Percentiles rank a stretch among this genome's conserved stretches.
These are phyloP conservation scores for Lentinula sp. DNA, from an alignment of 768 basidiomycete genomes.

Conservation along the genomic window DNA sequence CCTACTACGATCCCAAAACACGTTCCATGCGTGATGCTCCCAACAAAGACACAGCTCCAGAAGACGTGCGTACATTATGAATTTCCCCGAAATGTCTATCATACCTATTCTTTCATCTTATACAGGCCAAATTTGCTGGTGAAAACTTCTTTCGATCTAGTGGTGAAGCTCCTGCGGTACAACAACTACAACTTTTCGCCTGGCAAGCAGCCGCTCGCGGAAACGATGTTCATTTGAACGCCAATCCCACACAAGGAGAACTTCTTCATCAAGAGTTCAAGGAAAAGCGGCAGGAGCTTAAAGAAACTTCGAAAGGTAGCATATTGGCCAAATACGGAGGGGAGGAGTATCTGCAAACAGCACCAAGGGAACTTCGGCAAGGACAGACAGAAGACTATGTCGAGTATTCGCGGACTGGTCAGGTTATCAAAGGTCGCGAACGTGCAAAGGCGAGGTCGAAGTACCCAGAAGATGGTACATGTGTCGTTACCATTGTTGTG, in stretches of 20 bases:
- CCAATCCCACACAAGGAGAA: constrained; percentile 95
- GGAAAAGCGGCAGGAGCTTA: constrained; percentile 88
- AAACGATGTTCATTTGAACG: constrained; percentile 92
- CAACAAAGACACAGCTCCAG: constrained; percentile 63
- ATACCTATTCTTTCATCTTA: background rate
- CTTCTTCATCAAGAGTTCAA: constrained; percentile 86
- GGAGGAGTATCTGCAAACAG: constrained; percentile 81
- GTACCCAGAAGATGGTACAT: constrained; percentile 93
- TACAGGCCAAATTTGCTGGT: constrained; percentile 86
- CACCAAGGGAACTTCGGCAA: constrained; percentile 87
- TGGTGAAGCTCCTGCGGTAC: constrained; percentile 90
- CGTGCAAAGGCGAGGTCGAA: constrained; percentile 83
- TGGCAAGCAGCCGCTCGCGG: constrained; percentile 94
- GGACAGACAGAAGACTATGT: constrained; percentile 98
- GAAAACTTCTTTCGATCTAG: constrained; percentile 93
- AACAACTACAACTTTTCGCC: constrained; percentile 91
- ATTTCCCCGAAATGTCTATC: background rate
- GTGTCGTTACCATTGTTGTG: background rate
- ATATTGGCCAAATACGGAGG: constrained; percentile 94
- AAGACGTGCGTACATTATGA: constrained; percentile 61
- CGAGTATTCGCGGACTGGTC: constrained; percentile 91
- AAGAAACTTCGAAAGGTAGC: constrained; percentile 82
- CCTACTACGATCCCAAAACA: constrained; percentile 99
- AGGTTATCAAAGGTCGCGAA: constrained; percentile 89
- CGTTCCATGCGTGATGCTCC: constrained; percentile 99